These are phyloP conservation scores for Salix suchowensis DNA, from an alignment of 345 rosid genomes.

Conservation along the genomic window DNA sequence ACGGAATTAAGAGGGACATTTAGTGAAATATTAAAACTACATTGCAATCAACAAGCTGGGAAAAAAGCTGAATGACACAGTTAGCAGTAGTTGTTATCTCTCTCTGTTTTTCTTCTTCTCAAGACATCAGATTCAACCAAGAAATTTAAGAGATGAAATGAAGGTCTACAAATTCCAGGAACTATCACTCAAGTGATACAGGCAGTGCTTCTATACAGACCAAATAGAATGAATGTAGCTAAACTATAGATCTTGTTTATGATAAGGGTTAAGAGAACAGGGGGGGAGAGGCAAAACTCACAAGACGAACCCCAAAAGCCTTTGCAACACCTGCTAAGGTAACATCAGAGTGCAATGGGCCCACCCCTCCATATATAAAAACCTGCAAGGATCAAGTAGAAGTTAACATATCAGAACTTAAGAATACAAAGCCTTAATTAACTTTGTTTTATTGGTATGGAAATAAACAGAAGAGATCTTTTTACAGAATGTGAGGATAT, in stretches of 20 bases:
- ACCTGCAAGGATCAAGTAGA: slow-evolving; percentile 44
- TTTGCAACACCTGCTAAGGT: slow-evolving; percentile 89
- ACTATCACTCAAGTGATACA: background rate
- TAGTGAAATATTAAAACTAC: slow-evolving; percentile 11
- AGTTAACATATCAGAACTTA: background rate
- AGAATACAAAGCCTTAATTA: background rate
- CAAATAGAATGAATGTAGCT: background rate
- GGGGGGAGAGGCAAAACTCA: slow-evolving; percentile 16
- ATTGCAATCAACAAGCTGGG: background rate
- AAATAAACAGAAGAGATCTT: slow-evolving; percentile 8
- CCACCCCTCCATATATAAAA: slow-evolving; percentile 83
- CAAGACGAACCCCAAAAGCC: slow-evolving; percentile 98
- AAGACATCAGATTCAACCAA: background rate
- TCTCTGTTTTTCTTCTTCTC: too few relatives aligned
- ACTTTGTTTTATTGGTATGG: background rate
- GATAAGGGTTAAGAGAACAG: background rate
- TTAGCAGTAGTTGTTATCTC: too few relatives aligned
- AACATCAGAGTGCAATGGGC: slow-evolving; percentile 94
- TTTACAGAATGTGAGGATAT: slow-evolving; percentile 15
- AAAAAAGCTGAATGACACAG: background rate
- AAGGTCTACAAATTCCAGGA: background rate
- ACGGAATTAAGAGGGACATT: slow-evolving; percentile 2
- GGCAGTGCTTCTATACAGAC: background rate
- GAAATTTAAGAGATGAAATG: background rate
- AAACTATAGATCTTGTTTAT: background rate